Evolutionary conservation across 768 basidiomycete genomes (phyloP), one percentile per base, ranked within the genome.

Genomic region (Russula olivacea): DNA sequence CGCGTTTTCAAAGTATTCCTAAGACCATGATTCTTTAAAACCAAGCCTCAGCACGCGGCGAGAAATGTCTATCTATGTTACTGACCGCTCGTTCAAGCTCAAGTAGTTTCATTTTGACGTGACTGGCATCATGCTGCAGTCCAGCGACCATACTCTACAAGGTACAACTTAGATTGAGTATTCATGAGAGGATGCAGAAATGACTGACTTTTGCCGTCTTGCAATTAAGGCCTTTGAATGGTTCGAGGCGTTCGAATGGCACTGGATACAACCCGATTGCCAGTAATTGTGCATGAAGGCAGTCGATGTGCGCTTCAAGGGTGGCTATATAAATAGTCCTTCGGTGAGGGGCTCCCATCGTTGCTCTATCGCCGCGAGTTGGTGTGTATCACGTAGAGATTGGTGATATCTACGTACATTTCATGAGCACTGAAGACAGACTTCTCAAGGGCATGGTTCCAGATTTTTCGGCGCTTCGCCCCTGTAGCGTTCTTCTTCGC

Each of bases 401-500:
- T 53, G 38, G 59, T 52, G 34, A 38, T 32, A 54, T 36, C 38
- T 17, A 78, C 80, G 55, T 65, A 87, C 86, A 91, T 70, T 71
- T 91, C 88, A 53, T 81, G 80, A 0, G 86, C 79, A 7, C 75
- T 79, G 72, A 90, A 90, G 28, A 90, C 76, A 15, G 78, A 77
- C 70, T 89, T 89, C 73, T 91, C 89, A 61, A 89, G 80, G 1
- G 83, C 82, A 65, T 89, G 89, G 54, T 85, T 86, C 89, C 89
- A 91, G 17, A 87, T 86, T 70, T 84, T 86, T 19, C 88, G 80
- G 4, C 85, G 82, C 73, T 89, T 89, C 6, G 80, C 77, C 53
- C 80, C 80, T 53, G 82, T 80, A 15, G 53, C 61, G 51, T 83
- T 83, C 61, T 71, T 69, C 70, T 84, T 85, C 4, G 85, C 84